phyloP scores from a whole-genome alignment of 192 early-diverging fungal species.

The Coemansia furcata region DNA sequence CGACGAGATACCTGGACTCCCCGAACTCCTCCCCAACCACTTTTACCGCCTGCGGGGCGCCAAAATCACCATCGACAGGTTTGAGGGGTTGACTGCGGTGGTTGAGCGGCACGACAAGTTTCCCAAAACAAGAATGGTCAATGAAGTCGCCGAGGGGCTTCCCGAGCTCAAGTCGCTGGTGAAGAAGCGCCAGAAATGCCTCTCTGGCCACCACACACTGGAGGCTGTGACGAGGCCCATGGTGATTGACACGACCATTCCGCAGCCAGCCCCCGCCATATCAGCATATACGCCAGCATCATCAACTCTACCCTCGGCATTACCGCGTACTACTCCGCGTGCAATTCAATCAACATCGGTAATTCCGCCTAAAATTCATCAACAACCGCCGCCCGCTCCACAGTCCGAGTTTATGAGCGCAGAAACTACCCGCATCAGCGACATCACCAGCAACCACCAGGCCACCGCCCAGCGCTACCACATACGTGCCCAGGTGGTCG shows the following conservation, averaged over 20 bases:
- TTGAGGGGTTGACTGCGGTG: background rate
- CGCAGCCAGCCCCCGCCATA: background rate
- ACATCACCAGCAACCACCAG: background rate
- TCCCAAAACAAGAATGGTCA: slow-evolving; percentile 11
- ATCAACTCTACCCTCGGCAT: no score
- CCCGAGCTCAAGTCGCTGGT: background rate
- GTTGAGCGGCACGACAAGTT: slow-evolving; percentile 2
- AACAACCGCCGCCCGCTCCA: background rate
- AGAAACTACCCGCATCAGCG: background rate
- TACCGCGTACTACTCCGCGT: no score
- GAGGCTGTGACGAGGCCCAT: background rate
- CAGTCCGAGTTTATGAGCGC: background rate
- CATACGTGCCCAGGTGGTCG: slow-evolving; percentile 1
- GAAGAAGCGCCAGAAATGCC: background rate
- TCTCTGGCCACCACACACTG: no score
- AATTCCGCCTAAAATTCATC: no score
- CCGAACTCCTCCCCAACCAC: background rate
- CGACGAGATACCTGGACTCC: slow-evolving; percentile 15
- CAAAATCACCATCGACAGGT: background rate
- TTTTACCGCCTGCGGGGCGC: slow-evolving; percentile 18
- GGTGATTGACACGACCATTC: background rate
- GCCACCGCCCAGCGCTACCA: background rate
- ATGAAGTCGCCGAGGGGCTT: slow-evolving; percentile 1
- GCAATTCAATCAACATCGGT: no score
- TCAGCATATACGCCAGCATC: background rate